Evolutionary conservation across 176 grass and related monocot genomes (phyloP).

Genomic region (Oryza officinalis): DNA sequence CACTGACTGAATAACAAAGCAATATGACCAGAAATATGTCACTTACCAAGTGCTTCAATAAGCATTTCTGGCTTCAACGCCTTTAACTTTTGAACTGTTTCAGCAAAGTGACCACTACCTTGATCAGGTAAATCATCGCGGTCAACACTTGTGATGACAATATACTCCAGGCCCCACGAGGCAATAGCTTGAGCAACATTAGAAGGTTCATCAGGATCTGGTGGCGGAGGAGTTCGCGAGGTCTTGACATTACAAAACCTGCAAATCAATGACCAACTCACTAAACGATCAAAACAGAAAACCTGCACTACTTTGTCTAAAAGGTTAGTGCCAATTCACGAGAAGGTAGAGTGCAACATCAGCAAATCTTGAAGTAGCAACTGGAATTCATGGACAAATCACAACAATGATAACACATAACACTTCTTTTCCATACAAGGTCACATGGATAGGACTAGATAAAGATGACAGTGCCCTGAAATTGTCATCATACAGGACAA

Average conservation of each 20-base stretch:
- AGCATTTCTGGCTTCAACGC: constrained; percentile 79
- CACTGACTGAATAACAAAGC: constrained; percentile 8
- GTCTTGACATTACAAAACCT: constrained; percentile 99
- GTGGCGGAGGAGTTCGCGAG: constrained; percentile 85
- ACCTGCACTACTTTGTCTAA: background rate
- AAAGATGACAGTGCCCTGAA: background rate
- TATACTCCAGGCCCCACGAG: constrained; percentile 94
- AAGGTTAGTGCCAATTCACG: background rate
- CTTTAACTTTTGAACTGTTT: constrained; percentile 88
- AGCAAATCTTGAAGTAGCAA: background rate
- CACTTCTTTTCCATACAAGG: background rate
- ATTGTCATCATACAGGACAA: background rate
- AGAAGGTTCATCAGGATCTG: constrained; percentile 81
- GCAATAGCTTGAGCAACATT: constrained; percentile 98
- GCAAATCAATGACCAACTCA: constrained; percentile 26
- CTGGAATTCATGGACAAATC: background rate
- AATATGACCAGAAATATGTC: constrained; percentile 22
- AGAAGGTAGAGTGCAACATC: background rate
- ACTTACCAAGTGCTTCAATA: constrained; percentile 91
- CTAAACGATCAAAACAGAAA: background rate
- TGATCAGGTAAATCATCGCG: constrained; percentile 92
- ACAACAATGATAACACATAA: background rate
- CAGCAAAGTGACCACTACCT: constrained; percentile 87
- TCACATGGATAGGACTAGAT: background rate
- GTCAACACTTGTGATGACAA: constrained; percentile 97